These are phyloP conservation scores for Elongisporangium undulatum DNA, from an alignment of 352 stramenopile species.

Conservation along the genomic window DNA sequence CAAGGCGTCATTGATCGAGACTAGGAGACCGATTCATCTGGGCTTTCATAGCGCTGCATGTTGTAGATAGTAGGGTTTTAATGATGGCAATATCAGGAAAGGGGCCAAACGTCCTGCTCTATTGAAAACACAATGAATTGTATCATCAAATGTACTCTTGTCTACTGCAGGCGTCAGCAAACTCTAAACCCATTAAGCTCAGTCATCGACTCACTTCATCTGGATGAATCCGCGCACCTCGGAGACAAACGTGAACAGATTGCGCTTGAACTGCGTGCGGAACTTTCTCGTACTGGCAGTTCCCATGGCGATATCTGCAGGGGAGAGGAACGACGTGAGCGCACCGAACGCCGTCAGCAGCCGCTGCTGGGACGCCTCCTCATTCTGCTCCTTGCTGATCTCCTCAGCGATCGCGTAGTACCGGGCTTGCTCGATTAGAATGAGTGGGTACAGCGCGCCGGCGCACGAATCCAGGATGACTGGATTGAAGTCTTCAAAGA, in stretches of 20 bases:
- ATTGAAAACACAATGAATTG: background rate
- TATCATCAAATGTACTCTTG: too few relatives aligned
- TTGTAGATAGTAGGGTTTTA: background rate
- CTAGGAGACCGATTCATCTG: conserved; percentile 16
- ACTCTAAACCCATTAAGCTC: too few relatives aligned
- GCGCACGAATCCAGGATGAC: conserved; percentile 68
- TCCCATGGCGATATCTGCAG: conserved; percentile 55
- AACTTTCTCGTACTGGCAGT: conserved; percentile 62
- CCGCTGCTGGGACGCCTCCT: conserved; percentile 40
- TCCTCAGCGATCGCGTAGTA: conserved; percentile 68
- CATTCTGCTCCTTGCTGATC: conserved; percentile 49
- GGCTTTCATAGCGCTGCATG: background rate
- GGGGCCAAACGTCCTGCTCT: too few relatives aligned
- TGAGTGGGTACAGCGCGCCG: conserved; percentile 68
- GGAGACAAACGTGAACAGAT: conserved; percentile 75
- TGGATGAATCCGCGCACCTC: conserved; percentile 81
- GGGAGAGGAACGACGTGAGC: conserved; percentile 63
- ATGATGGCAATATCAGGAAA: too few relatives aligned
- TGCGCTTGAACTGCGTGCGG: conserved; percentile 74
- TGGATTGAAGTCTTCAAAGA: conserved; percentile 80
- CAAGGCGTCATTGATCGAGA: conserved; percentile 85
- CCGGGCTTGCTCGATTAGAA: conserved; percentile 71
- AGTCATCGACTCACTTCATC: conserved; percentile 49
- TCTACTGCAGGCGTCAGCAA: background rate
- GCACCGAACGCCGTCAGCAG: conserved; percentile 54